phyloP scores from a whole-genome alignment of 140 eudicot species.

The Ambrosia hybrid region DNA sequence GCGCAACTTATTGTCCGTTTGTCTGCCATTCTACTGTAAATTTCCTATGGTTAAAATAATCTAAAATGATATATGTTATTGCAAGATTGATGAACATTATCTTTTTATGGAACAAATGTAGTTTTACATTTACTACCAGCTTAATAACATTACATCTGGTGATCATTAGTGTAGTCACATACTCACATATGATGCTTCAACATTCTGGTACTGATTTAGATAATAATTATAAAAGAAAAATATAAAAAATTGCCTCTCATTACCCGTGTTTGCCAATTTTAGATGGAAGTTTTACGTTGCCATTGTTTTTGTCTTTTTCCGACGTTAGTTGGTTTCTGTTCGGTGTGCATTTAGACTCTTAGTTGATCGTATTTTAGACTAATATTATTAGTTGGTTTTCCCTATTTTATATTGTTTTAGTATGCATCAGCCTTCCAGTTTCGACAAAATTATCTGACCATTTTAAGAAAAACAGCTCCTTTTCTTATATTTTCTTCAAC shows the following conservation, averaged over 20 bases:
- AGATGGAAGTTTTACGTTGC: neutral
- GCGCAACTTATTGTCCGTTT: no score
- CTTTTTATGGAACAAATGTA: neutral
- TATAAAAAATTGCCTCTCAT: neutral
- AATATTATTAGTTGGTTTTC: neutral
- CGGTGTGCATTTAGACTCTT: neutral
- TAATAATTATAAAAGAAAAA: neutral
- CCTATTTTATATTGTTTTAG: neutral
- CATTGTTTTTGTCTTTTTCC: neutral
- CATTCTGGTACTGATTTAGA: neutral
- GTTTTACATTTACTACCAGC: neutral
- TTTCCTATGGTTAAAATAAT: no score
- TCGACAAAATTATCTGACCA: neutral
- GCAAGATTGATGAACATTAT: neutral
- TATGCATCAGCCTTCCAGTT: neutral
- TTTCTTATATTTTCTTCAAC: neutral
- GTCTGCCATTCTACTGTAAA: no score
- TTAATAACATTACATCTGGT: neutral
- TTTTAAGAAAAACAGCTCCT: neutral
- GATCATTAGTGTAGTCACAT: neutral
- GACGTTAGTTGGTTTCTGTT: neutral
- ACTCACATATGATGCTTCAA: neutral
- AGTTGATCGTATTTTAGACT: neutral
- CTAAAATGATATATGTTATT: no score
- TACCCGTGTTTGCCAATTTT: neutral